Conservation (phyloP, 2,329 filamentous ascomycete species). For the Hypoxylon rubiginosum region DNA sequence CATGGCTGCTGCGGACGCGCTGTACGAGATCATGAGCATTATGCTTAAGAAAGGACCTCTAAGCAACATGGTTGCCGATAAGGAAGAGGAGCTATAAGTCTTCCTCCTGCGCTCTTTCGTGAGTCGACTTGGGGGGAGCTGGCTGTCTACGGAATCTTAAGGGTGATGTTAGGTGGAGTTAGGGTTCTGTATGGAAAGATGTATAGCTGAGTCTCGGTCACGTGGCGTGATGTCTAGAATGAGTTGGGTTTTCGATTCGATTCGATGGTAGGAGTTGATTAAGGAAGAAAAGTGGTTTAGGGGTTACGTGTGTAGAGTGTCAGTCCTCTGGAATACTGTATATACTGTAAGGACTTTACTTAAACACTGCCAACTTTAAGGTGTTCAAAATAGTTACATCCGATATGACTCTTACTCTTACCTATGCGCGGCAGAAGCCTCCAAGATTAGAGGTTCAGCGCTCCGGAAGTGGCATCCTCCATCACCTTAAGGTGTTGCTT, state of each 20-base stretch:
- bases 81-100: constrained; percentile 40
- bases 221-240: background rate
- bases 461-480: too few relatives aligned
- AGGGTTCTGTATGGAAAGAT: background rate
- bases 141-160: background rate
- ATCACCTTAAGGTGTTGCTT: too few relatives aligned
- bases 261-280: background rate
- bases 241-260: background rate
- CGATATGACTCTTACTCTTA: too few relatives aligned
- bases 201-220: background rate
- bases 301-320: background rate
- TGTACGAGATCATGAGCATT: constrained; percentile 79
- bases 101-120: background rate
- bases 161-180: background rate
- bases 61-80: constrained; percentile 48
- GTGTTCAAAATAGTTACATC: too few relatives aligned
- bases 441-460: too few relatives aligned
- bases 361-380: background rate
- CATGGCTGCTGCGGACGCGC: constrained; percentile 70
- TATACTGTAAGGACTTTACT: background rate
- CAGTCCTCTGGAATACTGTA: background rate
- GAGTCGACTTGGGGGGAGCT: background rate
- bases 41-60: constrained; percentile 80
- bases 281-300: background rate
- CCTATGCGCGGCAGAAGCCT: too few relatives aligned